These are phyloP conservation scores for Russula griseocarnosa DNA, from an alignment of 768 basidiomycete genomes.

Conservation along the genomic window DNA sequence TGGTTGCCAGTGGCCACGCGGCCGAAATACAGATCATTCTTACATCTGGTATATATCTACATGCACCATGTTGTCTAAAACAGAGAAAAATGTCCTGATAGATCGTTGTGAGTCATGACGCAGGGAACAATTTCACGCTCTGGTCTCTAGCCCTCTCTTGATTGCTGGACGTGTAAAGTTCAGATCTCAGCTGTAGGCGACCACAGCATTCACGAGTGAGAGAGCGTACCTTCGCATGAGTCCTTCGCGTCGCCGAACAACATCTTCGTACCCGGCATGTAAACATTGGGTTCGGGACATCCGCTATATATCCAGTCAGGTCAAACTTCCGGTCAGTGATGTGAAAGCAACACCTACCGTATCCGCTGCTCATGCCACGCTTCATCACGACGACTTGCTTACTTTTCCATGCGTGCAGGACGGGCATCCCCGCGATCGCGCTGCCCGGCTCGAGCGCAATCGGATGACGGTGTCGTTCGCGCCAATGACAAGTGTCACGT, in stretches of 20 bases:
- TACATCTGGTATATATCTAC: background rate
- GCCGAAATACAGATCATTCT: background rate
- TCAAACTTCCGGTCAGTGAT: background rate
- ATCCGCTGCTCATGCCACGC: slow-evolving; percentile 82
- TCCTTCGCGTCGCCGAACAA: slow-evolving; percentile 89
- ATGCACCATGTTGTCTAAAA: background rate
- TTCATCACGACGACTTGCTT: slow-evolving; percentile 93
- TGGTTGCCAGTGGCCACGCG: background rate
- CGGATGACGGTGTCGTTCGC: slow-evolving; percentile 90
- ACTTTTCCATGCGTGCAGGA: slow-evolving; percentile 89
- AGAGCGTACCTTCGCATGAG: slow-evolving; percentile 70
- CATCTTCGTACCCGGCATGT: slow-evolving; percentile 87
- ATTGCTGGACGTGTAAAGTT: slow-evolving; percentile 30
- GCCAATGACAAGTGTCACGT: slow-evolving; percentile 87
- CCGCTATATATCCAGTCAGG: slow-evolving; percentile 46
- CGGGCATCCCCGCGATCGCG: slow-evolving; percentile 89
- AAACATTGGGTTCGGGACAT: slow-evolving; percentile 95
- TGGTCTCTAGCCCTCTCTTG: slow-evolving; percentile 36
- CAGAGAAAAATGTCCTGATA: background rate
- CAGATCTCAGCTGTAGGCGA: background rate
- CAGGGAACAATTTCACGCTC: slow-evolving; percentile 14
- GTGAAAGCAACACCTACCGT: slow-evolving; percentile 47
- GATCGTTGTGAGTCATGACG: background rate
- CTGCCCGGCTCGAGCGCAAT: slow-evolving; percentile 85
- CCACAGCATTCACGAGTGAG: background rate